Base-by-base conservation (phyloP, 2,329 filamentous ascomycete genomes). In the Diatrype stigma region DNA sequence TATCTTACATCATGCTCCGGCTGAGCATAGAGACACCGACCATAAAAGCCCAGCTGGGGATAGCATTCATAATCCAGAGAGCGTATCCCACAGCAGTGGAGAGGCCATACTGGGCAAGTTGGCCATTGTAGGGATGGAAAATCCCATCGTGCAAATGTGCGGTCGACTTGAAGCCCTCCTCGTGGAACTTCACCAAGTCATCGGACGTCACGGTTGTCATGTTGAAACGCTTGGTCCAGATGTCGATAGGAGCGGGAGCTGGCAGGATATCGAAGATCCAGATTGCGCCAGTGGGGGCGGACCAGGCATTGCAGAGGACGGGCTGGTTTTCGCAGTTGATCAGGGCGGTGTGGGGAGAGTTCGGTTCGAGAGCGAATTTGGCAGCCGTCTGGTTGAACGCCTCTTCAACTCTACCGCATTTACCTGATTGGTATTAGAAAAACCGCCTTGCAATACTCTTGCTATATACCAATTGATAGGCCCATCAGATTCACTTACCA, bases 41-140 rank as follows among this genome's bases (percentile, higher is more conserved):
- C 89, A 93, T 92, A 64, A 90, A 84, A 50, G 82, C 71, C 89
- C 89, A 93, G 74, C 85, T 84, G 51, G 88, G 81, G 52, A 90
- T 70, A 46, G 86, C 71, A 61, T 79, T 77, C 63, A 88, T 82
- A 57, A 75, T 76, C 81, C 82, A 90, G 60, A 90, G 75, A 47
- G 79, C 59, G 65, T 89, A 91, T 51, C 79, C 89, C 42, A 86
- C 70, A 37, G 86, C 85, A 48, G 87, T 70, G 30, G 79, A 74
- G 28, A 90, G 61, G 56, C 80, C 78, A 56, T 81, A 77, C 73
- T 87, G 70, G 53, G 82, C 83, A 40, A 88, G 71, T 54, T 73
- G 70, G 55, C 89, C 87, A 62, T 89, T 81, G 65, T 90, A 87
- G 54, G 89, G 89, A 69, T 93, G 89, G 77, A 88, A 90, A 64